Conservation (phyloP, 164 flowering plant genomes). For the Houttuynia cordata region DNA sequence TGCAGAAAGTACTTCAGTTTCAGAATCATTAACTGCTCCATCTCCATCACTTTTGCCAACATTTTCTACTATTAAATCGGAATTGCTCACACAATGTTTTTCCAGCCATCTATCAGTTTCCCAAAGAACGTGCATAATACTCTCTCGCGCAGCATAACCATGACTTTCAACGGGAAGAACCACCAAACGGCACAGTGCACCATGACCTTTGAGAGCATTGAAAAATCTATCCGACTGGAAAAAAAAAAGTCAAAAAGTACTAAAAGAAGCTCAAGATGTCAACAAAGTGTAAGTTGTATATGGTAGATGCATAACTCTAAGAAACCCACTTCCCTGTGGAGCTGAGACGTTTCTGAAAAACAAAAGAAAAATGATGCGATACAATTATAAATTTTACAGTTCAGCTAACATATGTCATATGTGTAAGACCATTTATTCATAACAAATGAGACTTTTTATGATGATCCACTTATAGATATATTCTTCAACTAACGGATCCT, state of each 20-base stretch:
- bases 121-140: constrained; percentile 98
- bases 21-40: constrained; percentile 24
- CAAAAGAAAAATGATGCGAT: no score
- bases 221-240: constrained; percentile 92
- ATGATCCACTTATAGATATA: not conserved
- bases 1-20: constrained; percentile 33
- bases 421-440: no score
- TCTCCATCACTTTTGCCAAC: constrained; percentile 19
- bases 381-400: no score
- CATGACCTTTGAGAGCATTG: constrained; percentile 94
- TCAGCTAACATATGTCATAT: no score
- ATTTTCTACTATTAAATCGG: constrained; percentile 28
- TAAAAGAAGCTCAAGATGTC: no score
- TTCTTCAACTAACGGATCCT: not conserved
- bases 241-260: not conserved
- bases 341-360: no score
- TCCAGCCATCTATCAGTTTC: constrained; percentile 93
- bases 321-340: no score
- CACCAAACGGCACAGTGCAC: constrained; percentile 86
- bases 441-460: not conserved
- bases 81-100: constrained; percentile 49
- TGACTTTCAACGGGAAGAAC: constrained; percentile 96
- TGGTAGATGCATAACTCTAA: no score
- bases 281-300: no score
- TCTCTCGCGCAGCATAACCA: constrained; percentile 86